Evolutionary conservation across 1,139 yeast genomes (phyloP), one percentile per base, ranked within the genome.

Genomic region (Blastobotrys apis): DNA sequence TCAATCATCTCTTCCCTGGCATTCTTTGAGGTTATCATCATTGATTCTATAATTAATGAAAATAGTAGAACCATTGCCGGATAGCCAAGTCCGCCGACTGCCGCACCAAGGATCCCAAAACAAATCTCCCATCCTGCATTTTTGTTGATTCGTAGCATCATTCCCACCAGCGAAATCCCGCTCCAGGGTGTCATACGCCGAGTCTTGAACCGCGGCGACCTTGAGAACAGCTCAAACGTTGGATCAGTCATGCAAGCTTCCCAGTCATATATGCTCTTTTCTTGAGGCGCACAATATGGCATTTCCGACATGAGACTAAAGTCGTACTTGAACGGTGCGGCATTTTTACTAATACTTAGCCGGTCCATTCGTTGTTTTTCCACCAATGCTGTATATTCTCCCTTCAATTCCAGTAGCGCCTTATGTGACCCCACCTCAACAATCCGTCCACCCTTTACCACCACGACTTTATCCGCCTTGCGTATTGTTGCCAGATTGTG

Each of bases 181-280:
- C 23, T n/a, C 37, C 9, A 16, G 5, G 37, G 37, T 9, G 37
- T 34, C 9, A 34, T 21, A 33, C 20, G 19, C n/a, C n/a, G n/a
- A n/a, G n/a, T n/a, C n/a, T n/a, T n/a, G n/a, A 16, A 3, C 20
- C 20, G 13, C 12, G 10, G 22, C 20, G 10, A 10, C 8, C 3
- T 4, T 19, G 36, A 17, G 22, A 13, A 16, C 3, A 2, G n/a
- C 8, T 33, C 20, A 17, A 13, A 3, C 22, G 2, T 15, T n/a
- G 35, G 16, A n/a, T 16, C n/a, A 17, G 5, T 9, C 17, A 17
- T n/a, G n/a, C n/a, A n/a, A n/a, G 12, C 5, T 13, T n/a, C 25
- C 36, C 36, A 33, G 22, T 33, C 36, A 13, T 17, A 5, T 3
- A 33, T 19, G 22, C n/a, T 5, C 13, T 9, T n/a, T 3, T 19